Conservation (phyloP, 2,329 filamentous ascomycete species). For the Cladorrhinum sp. region DNA sequence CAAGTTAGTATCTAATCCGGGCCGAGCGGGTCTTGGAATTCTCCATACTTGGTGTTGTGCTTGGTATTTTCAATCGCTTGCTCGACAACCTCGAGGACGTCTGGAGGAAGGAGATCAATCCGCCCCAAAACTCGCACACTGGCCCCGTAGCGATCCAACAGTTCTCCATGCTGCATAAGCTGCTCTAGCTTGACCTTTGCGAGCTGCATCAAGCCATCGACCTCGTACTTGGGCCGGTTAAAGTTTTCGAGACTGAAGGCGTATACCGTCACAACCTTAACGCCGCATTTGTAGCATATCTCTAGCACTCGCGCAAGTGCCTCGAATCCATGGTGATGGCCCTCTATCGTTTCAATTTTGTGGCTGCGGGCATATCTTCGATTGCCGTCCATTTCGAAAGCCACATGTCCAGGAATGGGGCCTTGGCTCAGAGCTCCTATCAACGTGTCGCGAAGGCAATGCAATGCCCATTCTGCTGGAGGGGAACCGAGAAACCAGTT, state of each 20-base stretch:
- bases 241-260: conserved; percentile 99
- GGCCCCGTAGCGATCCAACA: conserved; percentile 90
- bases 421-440: conserved; percentile 88
- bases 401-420: conserved; percentile 88
- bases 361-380: conserved; percentile 84
- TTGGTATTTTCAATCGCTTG: conserved; percentile 82
- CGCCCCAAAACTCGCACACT: conserved; percentile 82
- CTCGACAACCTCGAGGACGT: conserved; percentile 86
- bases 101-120: conserved; percentile 75
- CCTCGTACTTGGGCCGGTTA: conserved; percentile 93
- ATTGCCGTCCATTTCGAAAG: conserved; percentile 99
- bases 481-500: conserved; percentile 83
- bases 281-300: conserved; percentile 96
- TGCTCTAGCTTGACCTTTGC: conserved; percentile 93
- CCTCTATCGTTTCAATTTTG: conserved; percentile 94
- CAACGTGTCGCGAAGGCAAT: conserved; percentile 74
- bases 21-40: too few relatives aligned
- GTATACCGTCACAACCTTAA: conserved; percentile 95
- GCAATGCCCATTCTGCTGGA: conserved; percentile 85
- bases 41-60: conserved; percentile 69
- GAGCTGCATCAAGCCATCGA: conserved; percentile 96
- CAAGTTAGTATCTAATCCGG: conserved; percentile 10
- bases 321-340: conserved; percentile 93
- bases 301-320: conserved; percentile 81
- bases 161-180: conserved; percentile 85